Evolutionary conservation across 163 green algal genomes (phyloP).

Genomic region (Scenedesmus sp.): DNA sequence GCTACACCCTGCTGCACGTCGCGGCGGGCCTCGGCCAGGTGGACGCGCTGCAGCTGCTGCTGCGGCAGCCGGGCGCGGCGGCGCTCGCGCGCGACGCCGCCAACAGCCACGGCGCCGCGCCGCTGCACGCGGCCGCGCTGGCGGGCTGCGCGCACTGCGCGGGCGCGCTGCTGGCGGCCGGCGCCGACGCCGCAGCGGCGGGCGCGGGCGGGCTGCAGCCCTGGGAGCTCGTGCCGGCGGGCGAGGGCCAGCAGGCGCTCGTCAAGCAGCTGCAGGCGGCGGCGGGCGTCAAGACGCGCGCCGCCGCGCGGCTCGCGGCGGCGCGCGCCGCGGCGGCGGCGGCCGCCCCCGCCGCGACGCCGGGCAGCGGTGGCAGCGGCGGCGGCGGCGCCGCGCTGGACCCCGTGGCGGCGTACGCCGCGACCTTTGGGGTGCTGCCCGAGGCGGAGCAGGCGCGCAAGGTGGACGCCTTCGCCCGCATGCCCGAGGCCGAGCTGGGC

Average conservation of each 20-base stretch:
- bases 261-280: conserved; percentile 9
- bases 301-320: not conserved
- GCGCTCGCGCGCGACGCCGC: not conserved
- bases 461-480: conserved; percentile 37
- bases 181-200: conserved; percentile 10
- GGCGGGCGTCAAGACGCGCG: conserved; percentile 13
- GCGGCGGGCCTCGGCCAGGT: conserved; percentile 56
- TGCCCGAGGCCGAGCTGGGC: conserved; percentile 19
- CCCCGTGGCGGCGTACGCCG: conserved; percentile 17
- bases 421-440: conserved; percentile 8
- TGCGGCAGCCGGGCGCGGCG: conserved; percentile 32
- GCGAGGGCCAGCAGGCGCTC: not conserved
- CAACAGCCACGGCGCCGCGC: conserved; percentile 48
- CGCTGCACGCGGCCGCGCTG: conserved; percentile 66
- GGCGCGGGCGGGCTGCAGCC: conserved; percentile 4
- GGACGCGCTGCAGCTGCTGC: conserved; percentile 47
- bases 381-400: not conserved
- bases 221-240: conserved; percentile 17
- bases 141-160: conserved; percentile 35
- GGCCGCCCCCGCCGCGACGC: not conserved
- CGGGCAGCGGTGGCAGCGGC: not conserved
- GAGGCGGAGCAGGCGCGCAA: conserved; percentile 23
- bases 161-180: conserved; percentile 46
- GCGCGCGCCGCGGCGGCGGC: not conserved
- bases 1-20: conserved; percentile 68